Evolutionary conservation across 2,329 filamentous ascomycete species (phyloP).

Genomic region (Pezicula carpinea): DNA sequence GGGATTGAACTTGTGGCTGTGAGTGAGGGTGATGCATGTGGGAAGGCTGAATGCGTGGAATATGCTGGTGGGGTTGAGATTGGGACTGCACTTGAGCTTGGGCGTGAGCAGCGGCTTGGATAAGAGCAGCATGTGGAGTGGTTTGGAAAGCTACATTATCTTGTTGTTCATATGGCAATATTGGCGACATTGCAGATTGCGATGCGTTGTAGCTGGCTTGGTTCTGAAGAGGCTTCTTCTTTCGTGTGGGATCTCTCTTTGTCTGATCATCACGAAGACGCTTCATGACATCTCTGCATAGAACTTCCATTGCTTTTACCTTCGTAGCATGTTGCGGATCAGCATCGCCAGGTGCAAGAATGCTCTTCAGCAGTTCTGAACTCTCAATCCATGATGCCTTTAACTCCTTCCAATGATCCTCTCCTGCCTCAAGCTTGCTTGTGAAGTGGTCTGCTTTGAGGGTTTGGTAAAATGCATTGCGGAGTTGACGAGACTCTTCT

Average conservation of each 20-base stretch:
- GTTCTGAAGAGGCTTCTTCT: constrained; percentile 29
- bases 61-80: constrained; percentile 15
- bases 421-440: constrained; percentile 67
- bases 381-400: constrained; percentile 63
- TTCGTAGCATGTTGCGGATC: constrained; percentile 52
- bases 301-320: constrained; percentile 61
- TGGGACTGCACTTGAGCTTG: constrained; percentile 24
- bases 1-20: constrained; percentile 11
- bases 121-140: constrained; percentile 20
- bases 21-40: constrained; percentile 13
- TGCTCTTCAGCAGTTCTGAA: constrained; percentile 49
- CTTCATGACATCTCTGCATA: constrained; percentile 76
- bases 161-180: constrained; percentile 20
- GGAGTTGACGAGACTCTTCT: constrained; percentile 60
- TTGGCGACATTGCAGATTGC: constrained; percentile 11
- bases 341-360: constrained; percentile 45
- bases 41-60: constrained; percentile 10
- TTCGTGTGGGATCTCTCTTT: constrained; percentile 46
- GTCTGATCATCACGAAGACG: constrained; percentile 64
- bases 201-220: constrained; percentile 30
- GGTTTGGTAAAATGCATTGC: constrained; percentile 61
- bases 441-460: constrained; percentile 63
- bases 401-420: constrained; percentile 66
- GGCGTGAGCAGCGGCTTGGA: constrained; percentile 25
- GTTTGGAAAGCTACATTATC: constrained; percentile 19